Percentiles rank a stretch among this genome's conserved stretches.
Conservation (phyloP, 371 early-diverging fungal genomes). For the Saksenaea oblongispora region DNA sequence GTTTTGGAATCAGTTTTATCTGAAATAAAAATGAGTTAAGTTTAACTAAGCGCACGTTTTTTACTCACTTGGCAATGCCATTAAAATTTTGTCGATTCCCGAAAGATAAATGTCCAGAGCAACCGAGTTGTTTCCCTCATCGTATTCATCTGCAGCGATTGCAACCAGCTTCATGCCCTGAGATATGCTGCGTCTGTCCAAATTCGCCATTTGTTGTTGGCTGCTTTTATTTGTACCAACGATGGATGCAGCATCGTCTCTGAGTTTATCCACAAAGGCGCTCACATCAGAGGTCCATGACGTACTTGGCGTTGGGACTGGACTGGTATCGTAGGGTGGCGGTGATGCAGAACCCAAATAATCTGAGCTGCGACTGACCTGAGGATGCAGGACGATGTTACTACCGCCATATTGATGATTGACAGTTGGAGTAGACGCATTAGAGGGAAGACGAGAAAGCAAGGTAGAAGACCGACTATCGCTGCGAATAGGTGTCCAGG, state of each 20-base stretch:
- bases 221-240: not conserved
- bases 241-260: slow-evolving; percentile 7
- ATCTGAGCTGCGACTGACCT: slow-evolving; percentile 14
- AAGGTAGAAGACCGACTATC: slow-evolving; percentile 4
- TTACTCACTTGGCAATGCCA: slow-evolving; percentile 57
- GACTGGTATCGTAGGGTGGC: slow-evolving; percentile 14
- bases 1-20: slow-evolving; percentile 24
- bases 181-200: slow-evolving; percentile 22
- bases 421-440: slow-evolving; percentile 20
- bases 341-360: slow-evolving; percentile 7
- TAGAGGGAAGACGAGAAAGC: slow-evolving; percentile 19
- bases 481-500: not conserved
- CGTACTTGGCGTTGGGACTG: not conserved
- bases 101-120: slow-evolving; percentile 57
- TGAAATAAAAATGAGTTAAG: not conserved
- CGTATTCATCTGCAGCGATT: slow-evolving; percentile 58
- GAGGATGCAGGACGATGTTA: slow-evolving; percentile 7
- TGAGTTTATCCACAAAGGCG: slow-evolving; percentile 36
- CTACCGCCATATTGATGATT: slow-evolving; percentile 2
- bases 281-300: slow-evolving; percentile 17
- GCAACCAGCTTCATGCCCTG: slow-evolving; percentile 55
- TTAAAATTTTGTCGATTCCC: slow-evolving; percentile 51
- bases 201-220: not conserved
- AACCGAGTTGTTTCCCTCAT: slow-evolving; percentile 49
- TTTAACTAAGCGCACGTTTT: not conserved